phyloP scores from a whole-genome alignment of 805 yeast genomes.

The Metschnikowia anglica region DNA sequence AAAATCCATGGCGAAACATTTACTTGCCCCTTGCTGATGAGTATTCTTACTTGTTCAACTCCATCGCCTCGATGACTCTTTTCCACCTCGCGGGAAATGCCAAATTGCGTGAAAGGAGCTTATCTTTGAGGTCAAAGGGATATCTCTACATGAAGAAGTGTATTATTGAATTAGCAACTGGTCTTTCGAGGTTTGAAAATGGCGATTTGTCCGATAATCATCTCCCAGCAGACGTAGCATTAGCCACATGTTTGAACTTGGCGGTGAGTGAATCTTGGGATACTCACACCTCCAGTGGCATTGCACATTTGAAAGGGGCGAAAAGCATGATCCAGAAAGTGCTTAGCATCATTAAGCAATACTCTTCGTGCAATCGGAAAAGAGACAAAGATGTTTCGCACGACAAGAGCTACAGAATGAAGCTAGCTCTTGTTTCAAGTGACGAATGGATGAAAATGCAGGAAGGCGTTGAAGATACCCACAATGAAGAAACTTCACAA shows the following conservation, averaged over 20 bases:
- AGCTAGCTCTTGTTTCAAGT: slow-evolving; percentile 32
- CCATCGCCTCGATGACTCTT: slow-evolving; percentile 65
- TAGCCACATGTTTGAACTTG: slow-evolving; percentile 61
- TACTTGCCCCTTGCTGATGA: slow-evolving; percentile 56
- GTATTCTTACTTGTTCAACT: slow-evolving; percentile 57
- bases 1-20: slow-evolving; percentile 65
- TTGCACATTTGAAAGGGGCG: slow-evolving; percentile 69
- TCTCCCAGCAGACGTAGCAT: slow-evolving; percentile 62
- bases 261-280: slow-evolving; percentile 72
- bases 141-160: slow-evolving; percentile 59
- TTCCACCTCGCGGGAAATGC: slow-evolving; percentile 49
- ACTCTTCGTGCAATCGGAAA: slow-evolving; percentile 7
- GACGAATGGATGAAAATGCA: slow-evolving; percentile 34
- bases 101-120: slow-evolving; percentile 44
- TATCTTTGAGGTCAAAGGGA: slow-evolving; percentile 48
- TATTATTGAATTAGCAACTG: slow-evolving; percentile 57
- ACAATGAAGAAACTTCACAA: background rate
- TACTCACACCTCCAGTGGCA: slow-evolving; percentile 63
- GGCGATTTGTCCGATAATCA: slow-evolving; percentile 22
- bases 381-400: background rate
- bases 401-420: slow-evolving; percentile 15
- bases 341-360: slow-evolving; percentile 29
- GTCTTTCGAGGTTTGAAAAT: slow-evolving; percentile 36
- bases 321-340: slow-evolving; percentile 56
- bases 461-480: slow-evolving; percentile 2